Evolutionary conservation across 176 grass and related monocot species (phyloP).

Genomic region (Oryza australiensis): DNA sequence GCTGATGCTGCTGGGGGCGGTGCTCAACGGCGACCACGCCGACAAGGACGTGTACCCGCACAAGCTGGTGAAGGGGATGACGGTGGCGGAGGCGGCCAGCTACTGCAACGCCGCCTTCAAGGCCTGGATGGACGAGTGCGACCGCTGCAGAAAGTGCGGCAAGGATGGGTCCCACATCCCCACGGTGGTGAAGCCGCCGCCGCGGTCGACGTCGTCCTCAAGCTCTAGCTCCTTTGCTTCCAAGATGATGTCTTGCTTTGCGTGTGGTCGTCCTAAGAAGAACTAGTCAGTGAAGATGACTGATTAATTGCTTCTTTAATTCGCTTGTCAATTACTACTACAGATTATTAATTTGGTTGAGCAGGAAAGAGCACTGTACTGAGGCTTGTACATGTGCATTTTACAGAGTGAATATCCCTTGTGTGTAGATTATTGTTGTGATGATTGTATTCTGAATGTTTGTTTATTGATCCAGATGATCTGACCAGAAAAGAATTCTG

Average conservation of each 20-base stretch:
- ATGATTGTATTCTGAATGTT: neutral
- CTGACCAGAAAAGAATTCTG: neutral
- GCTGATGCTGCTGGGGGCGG: conserved; percentile 65
- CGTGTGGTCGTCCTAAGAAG: conserved; percentile 28
- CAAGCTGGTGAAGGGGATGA: conserved; percentile 75
- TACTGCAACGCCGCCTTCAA: conserved; percentile 50
- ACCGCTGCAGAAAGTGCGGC: conserved; percentile 49
- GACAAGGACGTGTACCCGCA: conserved; percentile 48
- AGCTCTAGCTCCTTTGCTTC: neutral
- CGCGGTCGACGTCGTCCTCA: neutral
- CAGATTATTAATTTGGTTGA: neutral
- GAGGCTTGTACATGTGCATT: neutral
- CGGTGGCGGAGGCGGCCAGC: conserved; percentile 53
- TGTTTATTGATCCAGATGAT: neutral
- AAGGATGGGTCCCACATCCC: conserved; percentile 58
- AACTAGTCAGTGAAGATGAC: neutral
- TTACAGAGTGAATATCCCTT: neutral
- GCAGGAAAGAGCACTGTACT: neutral
- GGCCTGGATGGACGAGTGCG: conserved; percentile 59
- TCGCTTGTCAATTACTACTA: neutral
- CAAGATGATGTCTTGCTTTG: conserved; percentile 59
- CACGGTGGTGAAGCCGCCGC: conserved; percentile 34
- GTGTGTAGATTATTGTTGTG: neutral
- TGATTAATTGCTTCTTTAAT: neutral
- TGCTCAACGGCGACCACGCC: conserved; percentile 63